Conservation (phyloP, 257 asterid genomes). For the Fraxinus excelsior region DNA sequence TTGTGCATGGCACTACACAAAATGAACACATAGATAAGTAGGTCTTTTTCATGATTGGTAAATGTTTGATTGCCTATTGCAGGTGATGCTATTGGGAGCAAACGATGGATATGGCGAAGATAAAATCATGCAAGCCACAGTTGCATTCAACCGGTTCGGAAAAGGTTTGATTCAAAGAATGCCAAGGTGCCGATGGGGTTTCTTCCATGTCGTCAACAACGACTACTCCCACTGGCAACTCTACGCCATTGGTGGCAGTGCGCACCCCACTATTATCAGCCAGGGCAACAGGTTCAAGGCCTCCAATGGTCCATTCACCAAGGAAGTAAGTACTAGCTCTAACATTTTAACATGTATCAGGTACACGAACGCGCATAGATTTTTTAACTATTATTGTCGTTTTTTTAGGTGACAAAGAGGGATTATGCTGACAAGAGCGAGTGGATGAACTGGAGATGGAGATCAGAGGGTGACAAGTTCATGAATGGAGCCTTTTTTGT, state of each 20-base stretch:
- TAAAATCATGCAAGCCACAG: conserved; percentile 70
- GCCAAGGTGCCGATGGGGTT: conserved; percentile 90
- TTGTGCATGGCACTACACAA: too few relatives aligned
- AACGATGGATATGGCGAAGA: conserved; percentile 49
- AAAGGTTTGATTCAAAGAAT: conserved; percentile 71
- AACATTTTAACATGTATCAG: neutral
- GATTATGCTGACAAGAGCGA: conserved; percentile 36
- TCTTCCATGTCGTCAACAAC: conserved; percentile 79
- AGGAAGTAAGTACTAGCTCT: conserved; percentile 47
- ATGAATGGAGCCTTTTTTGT: conserved; percentile 66
- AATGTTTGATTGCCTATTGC: conserved; percentile 10
- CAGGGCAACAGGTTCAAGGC: conserved; percentile 88
- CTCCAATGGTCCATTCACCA: conserved; percentile 39
- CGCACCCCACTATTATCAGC: conserved; percentile 77
- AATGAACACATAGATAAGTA: neutral
- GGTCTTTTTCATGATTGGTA: neutral
- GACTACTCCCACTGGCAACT: conserved; percentile 69
- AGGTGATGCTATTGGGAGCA: conserved; percentile 92
- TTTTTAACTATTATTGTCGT: neutral
- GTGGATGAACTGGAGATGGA: conserved; percentile 77
- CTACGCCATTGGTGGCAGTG: conserved; percentile 88
- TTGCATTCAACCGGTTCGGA: conserved; percentile 76
- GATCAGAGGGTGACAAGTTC: conserved; percentile 70
- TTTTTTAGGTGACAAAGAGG: conserved; percentile 66
- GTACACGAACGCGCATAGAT: neutral